Conservation (phyloP, 2,329 filamentous ascomycete genomes). For the Myriosclerotinia duriaeana region DNA sequence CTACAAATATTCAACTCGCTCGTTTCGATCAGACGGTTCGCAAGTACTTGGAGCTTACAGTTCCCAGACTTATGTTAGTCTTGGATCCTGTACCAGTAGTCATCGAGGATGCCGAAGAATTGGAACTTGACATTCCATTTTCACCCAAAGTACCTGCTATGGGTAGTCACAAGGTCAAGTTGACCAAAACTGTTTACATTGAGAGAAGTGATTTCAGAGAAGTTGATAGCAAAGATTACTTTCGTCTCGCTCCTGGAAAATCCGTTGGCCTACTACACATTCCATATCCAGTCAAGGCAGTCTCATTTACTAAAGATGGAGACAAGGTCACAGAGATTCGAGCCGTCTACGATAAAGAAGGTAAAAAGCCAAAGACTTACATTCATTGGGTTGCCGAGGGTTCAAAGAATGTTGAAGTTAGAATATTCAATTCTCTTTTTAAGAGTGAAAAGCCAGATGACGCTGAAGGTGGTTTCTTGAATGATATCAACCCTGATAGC, state of each 20-base stretch:
- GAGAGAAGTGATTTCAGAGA: conserved; percentile 78
- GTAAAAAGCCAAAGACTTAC: conserved; percentile 72
- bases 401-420: conserved; percentile 68
- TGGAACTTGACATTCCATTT: conserved; percentile 73
- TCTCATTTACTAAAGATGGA: conserved; percentile 65
- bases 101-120: conserved; percentile 74
- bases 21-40: conserved; percentile 86
- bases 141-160: conserved; percentile 74
- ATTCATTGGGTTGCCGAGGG: conserved; percentile 88
- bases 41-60: conserved; percentile 81
- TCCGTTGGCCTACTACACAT: conserved; percentile 71
- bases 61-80: conserved; percentile 85
- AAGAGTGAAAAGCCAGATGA: conserved; percentile 79
- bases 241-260: conserved; percentile 74
- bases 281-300: conserved; percentile 67
- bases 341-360: conserved; percentile 69
- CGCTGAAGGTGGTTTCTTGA: conserved; percentile 75
- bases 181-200: conserved; percentile 82
- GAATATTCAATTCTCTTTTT: conserved; percentile 81
- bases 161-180: conserved; percentile 58
- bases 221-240: conserved; percentile 70
- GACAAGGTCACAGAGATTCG: conserved; percentile 64
- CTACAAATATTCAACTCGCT: conserved; percentile 73
- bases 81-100: conserved; percentile 81
- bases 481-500: conserved; percentile 80